Evolutionary conservation across 148 eudicot genomes (phyloP).

Genomic region (Gaultheria prostrata): DNA sequence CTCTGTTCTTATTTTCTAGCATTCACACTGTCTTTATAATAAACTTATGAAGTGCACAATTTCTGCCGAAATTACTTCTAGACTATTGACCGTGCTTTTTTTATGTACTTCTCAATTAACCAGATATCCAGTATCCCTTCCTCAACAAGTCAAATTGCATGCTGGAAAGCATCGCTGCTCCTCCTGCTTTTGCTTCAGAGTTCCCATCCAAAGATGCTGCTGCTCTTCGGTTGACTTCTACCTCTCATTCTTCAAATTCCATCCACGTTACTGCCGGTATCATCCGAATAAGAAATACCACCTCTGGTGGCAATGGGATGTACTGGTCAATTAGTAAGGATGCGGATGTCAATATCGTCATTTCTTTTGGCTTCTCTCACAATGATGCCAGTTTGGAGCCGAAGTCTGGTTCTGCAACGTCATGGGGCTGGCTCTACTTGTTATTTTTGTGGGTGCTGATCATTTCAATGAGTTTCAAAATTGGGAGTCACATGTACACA

Average conservation of each 20-base stretch:
- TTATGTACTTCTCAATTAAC: neutral
- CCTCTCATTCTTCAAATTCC: neutral
- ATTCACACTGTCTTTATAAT: neutral
- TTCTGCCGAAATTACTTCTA: neutral
- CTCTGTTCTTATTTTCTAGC: neutral
- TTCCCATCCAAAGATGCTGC: slow-evolving; percentile 6
- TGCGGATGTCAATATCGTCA: neutral
- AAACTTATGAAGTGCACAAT: neutral
- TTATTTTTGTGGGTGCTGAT: slow-evolving; percentile 9
- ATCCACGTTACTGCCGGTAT: neutral
- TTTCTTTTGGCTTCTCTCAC: neutral
- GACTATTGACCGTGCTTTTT: neutral
- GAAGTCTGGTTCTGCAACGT: neutral
- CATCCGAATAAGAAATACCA: neutral
- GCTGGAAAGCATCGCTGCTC: slow-evolving; percentile 1
- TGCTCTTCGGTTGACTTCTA: neutral
- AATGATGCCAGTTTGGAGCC: neutral
- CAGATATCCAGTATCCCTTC: slow-evolving; percentile 6
- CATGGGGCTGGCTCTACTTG: neutral
- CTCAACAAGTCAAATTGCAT: neutral
- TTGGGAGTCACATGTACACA: neutral
- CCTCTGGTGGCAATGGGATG: neutral
- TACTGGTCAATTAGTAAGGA: neutral
- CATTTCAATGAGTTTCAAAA: neutral
- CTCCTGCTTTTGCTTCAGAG: neutral